Percentiles rank a stretch among this genome's conserved stretches.
Conservation (phyloP, 2,329 filamentous ascomycete genomes). For the Ceratocystis eucalypticola region DNA sequence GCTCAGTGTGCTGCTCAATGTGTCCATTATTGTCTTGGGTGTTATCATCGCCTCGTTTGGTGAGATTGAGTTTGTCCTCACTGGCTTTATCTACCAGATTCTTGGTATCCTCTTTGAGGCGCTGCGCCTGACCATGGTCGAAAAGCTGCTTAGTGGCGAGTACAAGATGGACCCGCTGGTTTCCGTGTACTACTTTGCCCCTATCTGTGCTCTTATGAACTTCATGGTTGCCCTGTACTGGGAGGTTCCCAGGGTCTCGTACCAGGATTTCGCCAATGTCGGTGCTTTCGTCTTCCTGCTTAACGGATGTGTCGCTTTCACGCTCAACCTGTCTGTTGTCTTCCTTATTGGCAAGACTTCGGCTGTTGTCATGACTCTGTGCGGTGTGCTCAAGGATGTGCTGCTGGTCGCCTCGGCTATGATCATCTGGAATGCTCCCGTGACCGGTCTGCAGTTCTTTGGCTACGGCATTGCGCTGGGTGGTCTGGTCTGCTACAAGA, state of each 20-base stretch:
- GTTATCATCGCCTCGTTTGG: conserved; percentile 89
- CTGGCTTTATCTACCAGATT: conserved; percentile 67
- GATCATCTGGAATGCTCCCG: conserved; percentile 66
- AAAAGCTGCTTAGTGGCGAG: conserved; percentile 67
- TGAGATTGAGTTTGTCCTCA: conserved; percentile 83
- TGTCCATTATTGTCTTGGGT: conserved; percentile 87
- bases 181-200: conserved; percentile 81
- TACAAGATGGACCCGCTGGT: conserved; percentile 89
- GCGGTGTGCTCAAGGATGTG: conserved; percentile 78
- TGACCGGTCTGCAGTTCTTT: conserved; percentile 64
- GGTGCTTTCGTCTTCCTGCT: conserved; percentile 58
- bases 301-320: conserved; percentile 66
- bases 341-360: conserved; percentile 83
- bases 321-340: conserved; percentile 74
- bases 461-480: conserved; percentile 68
- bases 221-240: conserved; percentile 56
- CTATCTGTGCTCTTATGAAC: conserved; percentile 73
- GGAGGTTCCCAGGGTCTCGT: conserved; percentile 56
- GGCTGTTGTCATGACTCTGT: conserved; percentile 72
- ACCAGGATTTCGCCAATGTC: conserved; percentile 59
- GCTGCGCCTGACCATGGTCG: conserved; percentile 69
- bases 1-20: conserved; percentile 77
- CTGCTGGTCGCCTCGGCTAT: conserved; percentile 68
- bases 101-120: conserved; percentile 71
- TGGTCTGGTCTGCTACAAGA: conserved; percentile 70